Percentiles rank a stretch among this genome's conserved stretches.
phyloP scores from a whole-genome alignment of 495 filamentous ascomycete genomes.

The Tuber calosporum region DNA sequence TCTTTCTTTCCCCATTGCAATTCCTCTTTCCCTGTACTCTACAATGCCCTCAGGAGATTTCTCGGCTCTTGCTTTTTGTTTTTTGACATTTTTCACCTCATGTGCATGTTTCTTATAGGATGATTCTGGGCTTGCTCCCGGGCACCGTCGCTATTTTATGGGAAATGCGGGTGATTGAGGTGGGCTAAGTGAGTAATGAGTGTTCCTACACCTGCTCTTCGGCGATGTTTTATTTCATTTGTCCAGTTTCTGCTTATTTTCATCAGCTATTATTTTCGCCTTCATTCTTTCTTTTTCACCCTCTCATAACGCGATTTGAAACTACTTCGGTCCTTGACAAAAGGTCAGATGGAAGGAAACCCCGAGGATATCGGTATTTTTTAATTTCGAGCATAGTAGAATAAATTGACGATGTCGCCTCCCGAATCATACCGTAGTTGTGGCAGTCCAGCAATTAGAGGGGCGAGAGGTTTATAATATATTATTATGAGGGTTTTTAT shows the following conservation, averaged over 20 bases:
- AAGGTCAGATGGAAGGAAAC: neutral
- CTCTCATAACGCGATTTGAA: neutral
- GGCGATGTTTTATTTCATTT: conserved; percentile 3
- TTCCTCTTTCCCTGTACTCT: conserved; percentile 35
- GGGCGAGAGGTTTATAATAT: neutral
- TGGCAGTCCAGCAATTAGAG: neutral
- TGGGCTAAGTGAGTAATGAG: neutral
- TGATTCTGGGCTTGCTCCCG: conserved; percentile 31
- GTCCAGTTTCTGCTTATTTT: neutral
- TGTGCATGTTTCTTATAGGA: conserved; percentile 33
- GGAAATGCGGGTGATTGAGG: neutral
- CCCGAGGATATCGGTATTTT: neutral
- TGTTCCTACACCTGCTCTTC: neutral
- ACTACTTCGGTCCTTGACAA: neutral
- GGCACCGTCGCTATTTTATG: neutral
- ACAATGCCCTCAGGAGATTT: conserved; percentile 37
- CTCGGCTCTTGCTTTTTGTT: neutral
- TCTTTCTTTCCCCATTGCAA: conserved; percentile 12
- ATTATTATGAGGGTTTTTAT: neutral
- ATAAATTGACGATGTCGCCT: neutral
- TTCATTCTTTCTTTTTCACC: neutral
- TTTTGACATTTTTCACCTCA: conserved; percentile 13
- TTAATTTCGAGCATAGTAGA: conserved; percentile 6
- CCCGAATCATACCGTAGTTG: neutral
- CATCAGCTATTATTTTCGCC: neutral